Evolutionary conservation across 176 grass and related monocot species (phyloP), one percentile per base, ranked within the genome.

Genomic region (Eragrostis nindensis): DNA sequence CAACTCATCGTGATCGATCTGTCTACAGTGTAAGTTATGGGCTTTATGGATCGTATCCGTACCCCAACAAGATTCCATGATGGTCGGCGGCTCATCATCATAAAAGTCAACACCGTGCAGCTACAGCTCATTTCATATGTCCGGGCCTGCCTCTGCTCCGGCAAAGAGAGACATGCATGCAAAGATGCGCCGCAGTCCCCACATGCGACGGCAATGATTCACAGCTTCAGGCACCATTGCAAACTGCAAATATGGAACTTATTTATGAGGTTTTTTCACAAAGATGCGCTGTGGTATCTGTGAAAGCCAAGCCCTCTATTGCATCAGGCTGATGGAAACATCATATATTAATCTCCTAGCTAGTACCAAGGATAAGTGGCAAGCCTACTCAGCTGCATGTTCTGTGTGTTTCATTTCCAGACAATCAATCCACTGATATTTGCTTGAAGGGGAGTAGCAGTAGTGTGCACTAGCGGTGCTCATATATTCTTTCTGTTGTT

Each of bases 161-260:
- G 70, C 32, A 89, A 81, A 69, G 80, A 64, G 68, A 40, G 54
- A 70, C 57, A 47, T 17, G n/a, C n/a, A n/a, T n/a, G 39, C 17
- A 48, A 56, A 77, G 84, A 91, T 87, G 81, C 89, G n/a, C 67
- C 45, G 16, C 44, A 38, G 36, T 48, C 25, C 55, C 80, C 84
- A 89, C 71, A 83, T 63, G 2, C 52, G 21, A 65, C 45, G 47
- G 42, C 80, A 83, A 66, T 84, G 62, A 75, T 85, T 89, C 66
- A 47, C 66, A 56, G 8, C 17, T 21, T 21, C 29, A 29, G 52
- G 7, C 52, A 18, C 52, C 52, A 74, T 14, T 21, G 71, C 27
- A 73, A n/a, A n/a, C 16, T 54, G 24, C 17, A n/a, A n/a, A 7
- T n/a, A 45, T 24, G 43, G 8, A 27, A 70, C 43, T 74, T 1